phyloP scores from a whole-genome alignment of 306 rosid genomes.

The Prunus fruticosa region DNA sequence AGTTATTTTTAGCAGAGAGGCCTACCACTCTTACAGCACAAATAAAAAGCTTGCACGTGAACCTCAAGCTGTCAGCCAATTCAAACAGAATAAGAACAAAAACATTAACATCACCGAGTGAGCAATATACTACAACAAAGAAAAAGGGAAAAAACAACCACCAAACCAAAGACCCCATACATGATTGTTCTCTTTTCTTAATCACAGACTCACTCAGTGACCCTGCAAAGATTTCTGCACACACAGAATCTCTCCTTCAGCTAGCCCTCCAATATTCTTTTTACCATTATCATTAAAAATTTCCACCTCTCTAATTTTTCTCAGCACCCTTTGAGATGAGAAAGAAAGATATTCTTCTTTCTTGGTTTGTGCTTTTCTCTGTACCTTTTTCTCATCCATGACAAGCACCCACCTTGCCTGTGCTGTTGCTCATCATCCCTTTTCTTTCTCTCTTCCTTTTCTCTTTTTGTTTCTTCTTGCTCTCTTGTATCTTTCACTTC shows the following conservation, averaged over 20 bases:
- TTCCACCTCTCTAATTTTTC: background rate
- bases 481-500: slow-evolving; percentile 51
- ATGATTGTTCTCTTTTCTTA: slow-evolving; percentile 26
- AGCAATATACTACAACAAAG: slow-evolving; percentile 2
- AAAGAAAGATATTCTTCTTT: slow-evolving; percentile 44
- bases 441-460: slow-evolving; percentile 23
- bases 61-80: slow-evolving; percentile 36
- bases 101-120: slow-evolving; percentile 12
- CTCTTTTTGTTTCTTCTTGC: slow-evolving; percentile 35
- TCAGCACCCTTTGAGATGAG: slow-evolving; percentile 47
- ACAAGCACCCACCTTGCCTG: slow-evolving; percentile 70
- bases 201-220: slow-evolving; percentile 10
- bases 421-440: slow-evolving; percentile 33
- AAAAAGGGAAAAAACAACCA: slow-evolving; percentile 20
- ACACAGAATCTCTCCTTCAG: slow-evolving; percentile 29
- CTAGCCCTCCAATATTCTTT: slow-evolving; percentile 9
- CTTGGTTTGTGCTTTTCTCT: slow-evolving; percentile 58
- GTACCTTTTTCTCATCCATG: slow-evolving; percentile 72
- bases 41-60: slow-evolving; percentile 45
- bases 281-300: background rate
- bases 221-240: slow-evolving; percentile 21
- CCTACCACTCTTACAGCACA: slow-evolving; percentile 15
- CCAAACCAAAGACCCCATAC: slow-evolving; percentile 24
- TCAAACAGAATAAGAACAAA: slow-evolving; percentile 39
- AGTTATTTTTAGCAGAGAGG: background rate